Percentiles rank a stretch among this genome's conserved stretches.
These are phyloP conservation scores for Phaseolus lunatus DNA, from an alignment of 306 rosid genomes.

Conservation along the genomic window DNA sequence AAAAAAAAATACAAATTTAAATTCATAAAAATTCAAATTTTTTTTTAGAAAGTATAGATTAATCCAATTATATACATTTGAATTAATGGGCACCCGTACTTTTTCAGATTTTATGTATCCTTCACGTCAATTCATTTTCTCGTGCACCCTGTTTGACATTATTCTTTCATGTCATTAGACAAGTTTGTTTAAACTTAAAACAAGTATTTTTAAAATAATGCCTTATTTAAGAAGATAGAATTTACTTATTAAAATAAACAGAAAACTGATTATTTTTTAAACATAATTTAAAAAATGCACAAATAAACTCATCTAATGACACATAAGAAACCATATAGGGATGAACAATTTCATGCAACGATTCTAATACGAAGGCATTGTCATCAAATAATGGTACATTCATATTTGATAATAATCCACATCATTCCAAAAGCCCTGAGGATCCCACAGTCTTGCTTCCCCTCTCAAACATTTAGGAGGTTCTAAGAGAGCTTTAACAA, in stretches of 20 bases:
- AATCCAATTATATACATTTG: too few relatives aligned
- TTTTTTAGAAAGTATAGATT: too few relatives aligned
- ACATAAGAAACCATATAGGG: neutral
- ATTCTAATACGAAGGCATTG: neutral
- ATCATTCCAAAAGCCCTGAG: constrained; percentile 9
- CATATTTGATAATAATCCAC: neutral
- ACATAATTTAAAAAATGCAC: too few relatives aligned
- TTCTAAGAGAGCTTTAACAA: neutral
- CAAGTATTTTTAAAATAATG: too few relatives aligned
- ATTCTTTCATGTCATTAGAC: neutral
- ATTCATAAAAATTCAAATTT: too few relatives aligned
- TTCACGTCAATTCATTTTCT: constrained; percentile 13
- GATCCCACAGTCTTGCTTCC: neutral
- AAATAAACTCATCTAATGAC: constrained; percentile 18
- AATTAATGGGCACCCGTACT: too few relatives aligned
- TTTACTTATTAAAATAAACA: too few relatives aligned
- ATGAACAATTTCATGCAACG: neutral
- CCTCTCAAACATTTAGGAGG: constrained; percentile 3
- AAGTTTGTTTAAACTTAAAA: too few relatives aligned
- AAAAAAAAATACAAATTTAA: too few relatives aligned
- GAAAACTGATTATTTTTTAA: too few relatives aligned
- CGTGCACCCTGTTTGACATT: neutral
- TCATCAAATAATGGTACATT: neutral
- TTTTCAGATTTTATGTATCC: neutral
- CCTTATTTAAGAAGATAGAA: neutral